These are phyloP conservation scores for Penicillium arizonense DNA, from an alignment of 495 filamentous ascomycete genomes.

Conservation along the genomic window DNA sequence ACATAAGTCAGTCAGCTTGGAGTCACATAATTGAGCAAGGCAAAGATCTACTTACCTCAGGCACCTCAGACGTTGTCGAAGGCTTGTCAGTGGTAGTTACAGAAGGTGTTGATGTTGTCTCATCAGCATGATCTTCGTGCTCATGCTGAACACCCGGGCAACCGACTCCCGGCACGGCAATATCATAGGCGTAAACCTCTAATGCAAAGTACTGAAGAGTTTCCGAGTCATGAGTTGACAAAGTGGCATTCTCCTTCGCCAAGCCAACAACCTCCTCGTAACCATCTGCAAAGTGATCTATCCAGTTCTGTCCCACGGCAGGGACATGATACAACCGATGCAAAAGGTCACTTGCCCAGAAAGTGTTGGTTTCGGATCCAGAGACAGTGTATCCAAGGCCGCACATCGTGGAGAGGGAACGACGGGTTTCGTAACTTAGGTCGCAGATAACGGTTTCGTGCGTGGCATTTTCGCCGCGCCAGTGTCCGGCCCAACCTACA, in stretches of 20 bases:
- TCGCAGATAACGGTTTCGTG: slow-evolving; percentile 61
- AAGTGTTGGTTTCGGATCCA: slow-evolving; percentile 45
- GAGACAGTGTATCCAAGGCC: slow-evolving; percentile 52
- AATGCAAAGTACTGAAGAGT: slow-evolving; percentile 57
- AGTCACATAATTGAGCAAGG: background rate
- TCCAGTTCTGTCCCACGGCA: slow-evolving; percentile 46
- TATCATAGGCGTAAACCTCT: slow-evolving; percentile 54
- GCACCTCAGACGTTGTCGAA: slow-evolving; percentile 14
- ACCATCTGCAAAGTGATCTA: slow-evolving; percentile 56
- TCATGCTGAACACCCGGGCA: slow-evolving; percentile 39
- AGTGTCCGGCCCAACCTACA: slow-evolving; percentile 57
- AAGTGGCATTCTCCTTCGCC: slow-evolving; percentile 34
- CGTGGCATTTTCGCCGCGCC: slow-evolving; percentile 56
- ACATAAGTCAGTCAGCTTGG: slow-evolving; percentile 8
- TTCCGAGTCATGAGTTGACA: slow-evolving; percentile 49
- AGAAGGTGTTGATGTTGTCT: background rate
- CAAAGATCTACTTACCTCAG: slow-evolving; percentile 19
- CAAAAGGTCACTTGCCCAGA: slow-evolving; percentile 56
- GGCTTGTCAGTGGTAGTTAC: slow-evolving; percentile 1
- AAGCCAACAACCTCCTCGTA: slow-evolving; percentile 48
- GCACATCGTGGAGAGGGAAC: slow-evolving; percentile 51
- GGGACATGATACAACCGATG: slow-evolving; percentile 58
- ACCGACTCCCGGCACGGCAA: slow-evolving; percentile 51
- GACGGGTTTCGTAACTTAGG: slow-evolving; percentile 49
- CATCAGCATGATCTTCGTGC: slow-evolving; percentile 10